These are phyloP conservation scores for Alisma plantagoaquatica DNA, from an alignment of 106 monocot genomes.

Conservation along the genomic window DNA sequence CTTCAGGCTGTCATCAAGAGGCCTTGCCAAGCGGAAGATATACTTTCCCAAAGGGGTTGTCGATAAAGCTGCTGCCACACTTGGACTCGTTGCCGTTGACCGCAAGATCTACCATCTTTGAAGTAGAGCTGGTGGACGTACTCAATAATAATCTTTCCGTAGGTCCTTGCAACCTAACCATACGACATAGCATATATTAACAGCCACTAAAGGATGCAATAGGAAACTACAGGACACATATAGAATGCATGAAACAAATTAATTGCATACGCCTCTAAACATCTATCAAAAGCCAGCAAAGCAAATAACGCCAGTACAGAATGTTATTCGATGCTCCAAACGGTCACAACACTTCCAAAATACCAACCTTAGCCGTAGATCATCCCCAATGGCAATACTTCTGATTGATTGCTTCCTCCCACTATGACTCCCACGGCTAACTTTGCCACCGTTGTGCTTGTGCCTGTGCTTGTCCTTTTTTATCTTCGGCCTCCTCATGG, in stretches of 20 bases:
- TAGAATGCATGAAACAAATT: no score
- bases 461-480: constrained; percentile 34
- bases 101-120: constrained; percentile 13
- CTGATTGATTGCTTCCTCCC: constrained; percentile 16
- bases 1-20: no score
- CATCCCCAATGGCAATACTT: not conserved
- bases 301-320: not conserved
- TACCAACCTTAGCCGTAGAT: constrained; percentile 10
- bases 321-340: not conserved
- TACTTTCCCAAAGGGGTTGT: constrained; percentile 28
- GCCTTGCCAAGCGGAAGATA: constrained; percentile 51
- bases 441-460: constrained; percentile 35
- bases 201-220: not conserved
- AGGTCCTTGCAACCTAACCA: constrained; percentile 6
- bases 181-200: not conserved
- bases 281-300: no score
- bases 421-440: constrained; percentile 11
- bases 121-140: not conserved
- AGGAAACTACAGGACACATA: not conserved
- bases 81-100: constrained; percentile 28
- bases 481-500: constrained; percentile 23
- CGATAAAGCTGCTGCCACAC: constrained; percentile 36
- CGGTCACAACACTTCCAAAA: not conserved
- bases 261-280: no score
- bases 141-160: not conserved